Percentiles rank a stretch among this genome's conserved stretches.
Conservation (phyloP, 345 rosid genomes). For the Triadica sebifera region DNA sequence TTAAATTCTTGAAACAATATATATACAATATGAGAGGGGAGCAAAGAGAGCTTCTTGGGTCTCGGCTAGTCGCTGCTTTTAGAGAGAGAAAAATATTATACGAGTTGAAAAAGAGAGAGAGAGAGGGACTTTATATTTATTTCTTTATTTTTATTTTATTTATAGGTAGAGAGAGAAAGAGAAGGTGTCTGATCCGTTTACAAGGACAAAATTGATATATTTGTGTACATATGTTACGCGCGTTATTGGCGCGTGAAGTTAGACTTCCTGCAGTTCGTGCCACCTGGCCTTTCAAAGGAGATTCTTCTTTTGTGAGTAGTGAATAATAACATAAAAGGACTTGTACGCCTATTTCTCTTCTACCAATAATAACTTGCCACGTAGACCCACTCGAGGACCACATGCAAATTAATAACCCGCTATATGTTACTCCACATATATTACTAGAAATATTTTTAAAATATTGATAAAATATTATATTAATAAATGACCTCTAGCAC, state of each 20-base stretch:
- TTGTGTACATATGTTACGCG: conserved; percentile 2
- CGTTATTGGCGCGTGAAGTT: background rate
- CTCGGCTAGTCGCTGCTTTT: conserved; percentile 4
- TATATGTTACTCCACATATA: too few species aligned
- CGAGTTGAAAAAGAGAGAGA: background rate
- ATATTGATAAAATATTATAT: too few species aligned
- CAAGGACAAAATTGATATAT: conserved; percentile 1
- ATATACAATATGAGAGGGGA: background rate
- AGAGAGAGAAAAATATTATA: background rate
- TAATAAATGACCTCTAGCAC: too few species aligned
- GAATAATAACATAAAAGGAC: too few species aligned
- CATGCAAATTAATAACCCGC: too few species aligned
- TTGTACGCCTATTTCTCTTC: too few species aligned
- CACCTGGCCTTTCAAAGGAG: background rate
- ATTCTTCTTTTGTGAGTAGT: background rate
- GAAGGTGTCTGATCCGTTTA: conserved; percentile 10
- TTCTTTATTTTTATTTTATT: background rate
- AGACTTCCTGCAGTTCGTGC: background rate
- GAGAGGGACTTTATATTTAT: too few species aligned
- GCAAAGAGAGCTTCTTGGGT: background rate
- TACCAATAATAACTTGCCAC: background rate
- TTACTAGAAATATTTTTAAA: too few species aligned
- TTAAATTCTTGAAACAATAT: background rate
- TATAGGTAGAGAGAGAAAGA: conserved; percentile 6
- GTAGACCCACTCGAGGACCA: background rate